Evolutionary conservation across 768 basidiomycete species (phyloP).

Genomic region (Ephemerocybe angulata): DNA sequence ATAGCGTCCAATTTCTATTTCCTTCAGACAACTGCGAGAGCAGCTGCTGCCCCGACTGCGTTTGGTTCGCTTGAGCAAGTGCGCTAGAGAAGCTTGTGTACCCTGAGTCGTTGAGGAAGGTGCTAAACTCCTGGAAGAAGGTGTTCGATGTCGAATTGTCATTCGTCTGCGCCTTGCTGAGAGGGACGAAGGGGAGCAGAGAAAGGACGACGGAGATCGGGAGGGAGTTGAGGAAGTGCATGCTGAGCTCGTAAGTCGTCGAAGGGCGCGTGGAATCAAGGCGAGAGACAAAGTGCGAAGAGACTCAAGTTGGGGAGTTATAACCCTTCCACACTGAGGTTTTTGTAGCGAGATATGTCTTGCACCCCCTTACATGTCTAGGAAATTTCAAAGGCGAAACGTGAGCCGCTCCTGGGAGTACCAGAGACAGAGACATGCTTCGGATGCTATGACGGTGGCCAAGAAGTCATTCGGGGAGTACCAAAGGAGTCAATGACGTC

Average conservation of each 20-base stretch:
- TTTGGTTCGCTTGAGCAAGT: slow-evolving; percentile 39
- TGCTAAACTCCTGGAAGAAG: slow-evolving; percentile 29
- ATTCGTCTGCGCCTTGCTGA: slow-evolving; percentile 11
- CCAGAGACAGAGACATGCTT: too few relatives aligned
- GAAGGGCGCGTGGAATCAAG: too few relatives aligned
- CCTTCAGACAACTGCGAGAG: slow-evolving; percentile 38
- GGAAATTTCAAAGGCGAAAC: too few relatives aligned
- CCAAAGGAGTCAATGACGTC: too few relatives aligned
- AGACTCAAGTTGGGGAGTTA: too few relatives aligned
- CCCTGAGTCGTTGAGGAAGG: slow-evolving; percentile 35
- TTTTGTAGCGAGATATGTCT: too few relatives aligned
- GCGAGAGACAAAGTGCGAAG: too few relatives aligned
- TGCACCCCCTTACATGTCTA: too few relatives aligned
- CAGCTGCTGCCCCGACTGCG: slow-evolving; percentile 37
- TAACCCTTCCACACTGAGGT: too few relatives aligned
- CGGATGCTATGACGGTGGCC: too few relatives aligned
- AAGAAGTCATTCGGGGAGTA: too few relatives aligned
- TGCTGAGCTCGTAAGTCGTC: background rate
- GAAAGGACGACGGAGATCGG: slow-evolving; percentile 11
- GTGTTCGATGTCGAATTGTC: slow-evolving; percentile 11
- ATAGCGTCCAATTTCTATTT: slow-evolving; percentile 47
- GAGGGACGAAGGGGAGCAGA: slow-evolving; percentile 13
- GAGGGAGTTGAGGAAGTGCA: background rate
- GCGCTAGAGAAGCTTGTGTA: slow-evolving; percentile 40
- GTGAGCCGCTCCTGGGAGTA: too few relatives aligned